Evolutionary conservation across 2,329 filamentous ascomycete species (phyloP).

Genomic region (Botrytis fabae): DNA sequence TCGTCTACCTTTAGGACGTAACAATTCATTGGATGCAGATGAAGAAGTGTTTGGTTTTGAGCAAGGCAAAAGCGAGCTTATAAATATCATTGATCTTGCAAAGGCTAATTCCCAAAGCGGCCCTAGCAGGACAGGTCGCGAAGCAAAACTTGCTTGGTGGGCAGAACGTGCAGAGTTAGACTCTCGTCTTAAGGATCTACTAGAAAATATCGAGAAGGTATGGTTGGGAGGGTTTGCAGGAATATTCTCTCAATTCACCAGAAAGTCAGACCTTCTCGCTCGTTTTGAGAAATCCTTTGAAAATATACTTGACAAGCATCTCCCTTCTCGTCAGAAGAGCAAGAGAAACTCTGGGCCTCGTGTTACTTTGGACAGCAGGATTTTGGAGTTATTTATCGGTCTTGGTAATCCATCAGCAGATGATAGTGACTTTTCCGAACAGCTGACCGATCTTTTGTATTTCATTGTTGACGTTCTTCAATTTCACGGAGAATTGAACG

Average conservation of each 20-base stretch:
- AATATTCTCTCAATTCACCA: slow-evolving; percentile 77
- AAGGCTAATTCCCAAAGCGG: slow-evolving; percentile 80
- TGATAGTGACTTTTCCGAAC: slow-evolving; percentile 77
- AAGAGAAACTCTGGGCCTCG: slow-evolving; percentile 51
- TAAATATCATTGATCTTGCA: slow-evolving; percentile 77
- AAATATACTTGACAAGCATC: slow-evolving; percentile 74
- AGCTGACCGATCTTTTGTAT: slow-evolving; percentile 88
- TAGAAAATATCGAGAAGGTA: slow-evolving; percentile 83
- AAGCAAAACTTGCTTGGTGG: slow-evolving; percentile 86
- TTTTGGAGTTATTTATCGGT: slow-evolving; percentile 86
- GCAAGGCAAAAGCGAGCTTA: slow-evolving; percentile 74
- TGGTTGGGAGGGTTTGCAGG: slow-evolving; percentile 96
- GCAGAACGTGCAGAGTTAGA: slow-evolving; percentile 79
- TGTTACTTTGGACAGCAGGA: slow-evolving; percentile 60
- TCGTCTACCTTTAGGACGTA: slow-evolving; percentile 79
- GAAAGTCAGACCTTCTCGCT: slow-evolving; percentile 63
- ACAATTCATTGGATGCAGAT: slow-evolving; percentile 77
- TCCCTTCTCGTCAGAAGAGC: slow-evolving; percentile 75
- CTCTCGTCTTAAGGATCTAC: slow-evolving; percentile 69
- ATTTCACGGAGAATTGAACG: slow-evolving; percentile 93
- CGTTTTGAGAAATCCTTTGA: slow-evolving; percentile 79
- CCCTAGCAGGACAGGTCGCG: slow-evolving; percentile 70
- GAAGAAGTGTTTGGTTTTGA: slow-evolving; percentile 81
- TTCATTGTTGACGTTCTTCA: slow-evolving; percentile 96
- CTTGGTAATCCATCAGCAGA: slow-evolving; percentile 71